A percentile compares a stretch with the other conserved stretches of the same genome.
Evolutionary conservation across 1,284 basidiomycete species (phyloP).

Genomic region (Thelephora terrestris): DNA sequence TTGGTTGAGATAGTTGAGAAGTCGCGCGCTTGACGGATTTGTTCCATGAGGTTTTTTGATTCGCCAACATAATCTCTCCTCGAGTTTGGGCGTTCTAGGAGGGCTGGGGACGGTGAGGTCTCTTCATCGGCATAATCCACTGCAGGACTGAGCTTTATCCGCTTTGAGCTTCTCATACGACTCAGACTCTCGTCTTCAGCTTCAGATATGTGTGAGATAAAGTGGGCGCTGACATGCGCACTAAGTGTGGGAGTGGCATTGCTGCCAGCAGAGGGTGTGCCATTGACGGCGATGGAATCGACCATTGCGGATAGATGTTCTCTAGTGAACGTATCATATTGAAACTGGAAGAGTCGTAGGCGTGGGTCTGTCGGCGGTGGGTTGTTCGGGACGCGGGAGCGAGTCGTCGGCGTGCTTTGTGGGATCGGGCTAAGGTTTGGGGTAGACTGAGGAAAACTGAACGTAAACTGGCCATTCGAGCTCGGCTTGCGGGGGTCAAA

Average conservation of each 20-base stretch:
- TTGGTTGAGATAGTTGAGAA: conserved; percentile 65
- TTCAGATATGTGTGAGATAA: conserved; percentile 24
- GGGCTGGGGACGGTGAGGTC: conserved; percentile 31
- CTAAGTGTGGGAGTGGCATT: conserved; percentile 25
- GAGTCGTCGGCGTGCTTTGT: conserved; percentile 45
- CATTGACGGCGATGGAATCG: conserved; percentile 77
- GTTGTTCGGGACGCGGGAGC: conserved; percentile 18
- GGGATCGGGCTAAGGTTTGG: conserved; percentile 21
- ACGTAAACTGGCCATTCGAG: conserved; percentile 64
- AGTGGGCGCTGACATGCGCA: conserved; percentile 12
- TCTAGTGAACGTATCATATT: conserved; percentile 89
- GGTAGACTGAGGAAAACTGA: conserved; percentile 43
- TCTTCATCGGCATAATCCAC: conserved; percentile 44
- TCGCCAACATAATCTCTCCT: conserved; percentile 63
- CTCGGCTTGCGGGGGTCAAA: conserved; percentile 21
- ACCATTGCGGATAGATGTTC: conserved; percentile 87
- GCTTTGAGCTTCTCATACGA: conserved; percentile 61
- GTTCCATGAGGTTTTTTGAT: conserved; percentile 61
- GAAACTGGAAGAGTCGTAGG: conserved; percentile 80
- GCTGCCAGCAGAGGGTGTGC: conserved; percentile 49
- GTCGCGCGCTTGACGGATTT: conserved; percentile 63
- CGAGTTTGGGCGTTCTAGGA: conserved; percentile 5
- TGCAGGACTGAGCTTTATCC: conserved; percentile 58
- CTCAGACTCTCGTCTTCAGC: conserved; percentile 28
- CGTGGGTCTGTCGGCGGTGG: conserved; percentile 56